Conservation (phyloP, 768 basidiomycete genomes). For the Grammothele lineata region DNA sequence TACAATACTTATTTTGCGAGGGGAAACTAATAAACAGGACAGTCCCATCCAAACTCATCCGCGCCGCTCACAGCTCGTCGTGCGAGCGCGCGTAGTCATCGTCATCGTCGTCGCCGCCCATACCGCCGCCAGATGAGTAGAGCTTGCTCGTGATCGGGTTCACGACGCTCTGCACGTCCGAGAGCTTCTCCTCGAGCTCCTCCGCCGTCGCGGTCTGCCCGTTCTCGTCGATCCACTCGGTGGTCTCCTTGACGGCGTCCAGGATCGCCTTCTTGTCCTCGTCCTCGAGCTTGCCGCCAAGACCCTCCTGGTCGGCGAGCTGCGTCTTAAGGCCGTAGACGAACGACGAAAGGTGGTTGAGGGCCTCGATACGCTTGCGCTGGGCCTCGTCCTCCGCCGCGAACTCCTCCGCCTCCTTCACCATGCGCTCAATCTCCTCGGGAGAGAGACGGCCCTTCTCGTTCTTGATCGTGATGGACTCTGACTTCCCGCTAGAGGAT, state of each 20-base stretch:
- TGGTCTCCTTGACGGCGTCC: conserved; percentile 79
- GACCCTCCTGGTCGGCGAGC: conserved; percentile 81
- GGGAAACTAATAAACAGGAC: not conserved
- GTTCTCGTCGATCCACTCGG: conserved; percentile 90
- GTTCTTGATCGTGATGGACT: conserved; percentile 92
- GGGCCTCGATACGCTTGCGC: conserved; percentile 79
- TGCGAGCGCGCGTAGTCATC: conserved; percentile 35
- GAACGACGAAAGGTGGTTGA: conserved; percentile 78
- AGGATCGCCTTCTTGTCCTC: conserved; percentile 85
- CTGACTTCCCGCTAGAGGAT: conserved; percentile 64
- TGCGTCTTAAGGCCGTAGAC: conserved; percentile 89
- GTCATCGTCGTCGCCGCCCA: conserved; percentile 36
- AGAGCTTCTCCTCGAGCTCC: conserved; percentile 89
- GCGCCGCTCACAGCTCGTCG: conserved; percentile 36
- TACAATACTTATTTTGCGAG: not conserved
- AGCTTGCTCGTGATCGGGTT: conserved; percentile 86
- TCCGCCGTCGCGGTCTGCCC: conserved; percentile 74
- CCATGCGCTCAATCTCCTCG: conserved; percentile 90
- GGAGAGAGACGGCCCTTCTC: conserved; percentile 78
- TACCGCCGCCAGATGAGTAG: conserved; percentile 39
- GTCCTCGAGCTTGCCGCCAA: conserved; percentile 82
- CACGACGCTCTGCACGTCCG: conserved; percentile 65
- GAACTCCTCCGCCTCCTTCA: conserved; percentile 89
- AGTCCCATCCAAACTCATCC: conserved; percentile 1
- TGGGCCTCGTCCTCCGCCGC: conserved; percentile 74